phyloP scores from a whole-genome alignment of 345 rosid species.

The Litchi chinensis region DNA sequence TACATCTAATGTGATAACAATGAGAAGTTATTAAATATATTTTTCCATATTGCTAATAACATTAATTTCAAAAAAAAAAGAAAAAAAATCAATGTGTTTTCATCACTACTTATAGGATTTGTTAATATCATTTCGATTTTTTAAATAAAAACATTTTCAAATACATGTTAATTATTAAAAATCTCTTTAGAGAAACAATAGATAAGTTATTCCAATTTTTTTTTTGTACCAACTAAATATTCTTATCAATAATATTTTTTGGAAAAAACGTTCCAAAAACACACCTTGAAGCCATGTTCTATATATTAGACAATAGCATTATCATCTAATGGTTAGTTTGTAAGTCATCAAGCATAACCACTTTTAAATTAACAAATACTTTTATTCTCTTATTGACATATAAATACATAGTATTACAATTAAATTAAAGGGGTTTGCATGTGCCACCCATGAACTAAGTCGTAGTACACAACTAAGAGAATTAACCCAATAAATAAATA shows the following conservation, averaged over 20 bases:
- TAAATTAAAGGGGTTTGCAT: conserved; percentile 15
- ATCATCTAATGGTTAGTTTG: not conserved
- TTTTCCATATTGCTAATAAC: too few species aligned
- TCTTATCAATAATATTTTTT: too few species aligned
- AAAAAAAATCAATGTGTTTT: too few species aligned
- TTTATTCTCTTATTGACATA: not conserved
- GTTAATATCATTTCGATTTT: too few species aligned
- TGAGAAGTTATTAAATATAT: too few species aligned
- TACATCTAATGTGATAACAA: too few species aligned
- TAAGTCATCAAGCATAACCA: not conserved
- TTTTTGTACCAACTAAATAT: too few species aligned
- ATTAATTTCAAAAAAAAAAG: too few species aligned
- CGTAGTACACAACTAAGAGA: conserved; percentile 5
- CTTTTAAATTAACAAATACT: not conserved
- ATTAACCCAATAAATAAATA: not conserved
- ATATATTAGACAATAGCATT: not conserved
- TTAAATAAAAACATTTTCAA: not conserved
- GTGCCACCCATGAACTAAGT: conserved; percentile 11
- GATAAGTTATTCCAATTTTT: not conserved
- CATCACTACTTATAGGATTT: too few species aligned
- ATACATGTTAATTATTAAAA: not conserved
- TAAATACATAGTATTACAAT: not conserved
- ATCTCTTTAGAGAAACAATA: too few species aligned
- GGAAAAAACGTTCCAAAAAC: not conserved
- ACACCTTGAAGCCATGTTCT: not conserved